phyloP scores from a whole-genome alignment of 345 rosid genomes.

The Turnera subulata region DNA sequence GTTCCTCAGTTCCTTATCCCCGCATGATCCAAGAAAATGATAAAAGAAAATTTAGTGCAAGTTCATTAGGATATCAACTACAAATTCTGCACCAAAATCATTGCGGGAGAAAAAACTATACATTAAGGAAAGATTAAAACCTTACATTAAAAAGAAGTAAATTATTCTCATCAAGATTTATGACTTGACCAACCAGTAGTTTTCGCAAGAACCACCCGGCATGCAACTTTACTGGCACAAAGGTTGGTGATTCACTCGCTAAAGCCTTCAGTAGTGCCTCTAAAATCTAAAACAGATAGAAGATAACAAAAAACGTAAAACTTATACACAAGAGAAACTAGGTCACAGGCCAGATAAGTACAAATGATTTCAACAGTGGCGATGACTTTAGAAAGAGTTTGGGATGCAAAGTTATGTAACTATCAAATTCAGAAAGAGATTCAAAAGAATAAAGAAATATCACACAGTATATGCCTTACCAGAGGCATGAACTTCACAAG shows the following conservation, averaged over 20 bases:
- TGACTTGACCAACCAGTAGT: conserved; percentile 34
- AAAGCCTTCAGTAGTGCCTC: conserved; percentile 41
- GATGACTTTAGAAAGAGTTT: not conserved
- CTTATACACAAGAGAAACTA: not conserved
- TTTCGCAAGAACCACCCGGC: conserved; percentile 54
- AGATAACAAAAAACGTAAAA: not conserved
- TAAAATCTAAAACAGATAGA: conserved; percentile 35
- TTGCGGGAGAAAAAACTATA: conserved; percentile 3
- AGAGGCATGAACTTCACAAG: conserved; percentile 29
- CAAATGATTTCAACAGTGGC: not conserved
- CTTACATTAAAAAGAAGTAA: conserved; percentile 49
- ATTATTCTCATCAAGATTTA: conserved; percentile 28
- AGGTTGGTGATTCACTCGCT: conserved; percentile 32
- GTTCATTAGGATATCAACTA: not conserved
- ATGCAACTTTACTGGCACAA: conserved; percentile 35
- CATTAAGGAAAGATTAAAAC: conserved; percentile 14
- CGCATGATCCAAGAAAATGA: not conserved
- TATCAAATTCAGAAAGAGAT: no score
- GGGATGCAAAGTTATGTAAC: not conserved
- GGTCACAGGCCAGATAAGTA: not conserved
- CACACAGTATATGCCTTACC: conserved; percentile 8
- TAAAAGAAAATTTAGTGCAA: not conserved
- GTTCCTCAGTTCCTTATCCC: not conserved
- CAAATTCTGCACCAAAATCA: no score
- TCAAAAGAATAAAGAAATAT: not conserved